phyloP scores from a whole-genome alignment of 2,329 filamentous ascomycete genomes.

The Zopfia rhizophila region DNA sequence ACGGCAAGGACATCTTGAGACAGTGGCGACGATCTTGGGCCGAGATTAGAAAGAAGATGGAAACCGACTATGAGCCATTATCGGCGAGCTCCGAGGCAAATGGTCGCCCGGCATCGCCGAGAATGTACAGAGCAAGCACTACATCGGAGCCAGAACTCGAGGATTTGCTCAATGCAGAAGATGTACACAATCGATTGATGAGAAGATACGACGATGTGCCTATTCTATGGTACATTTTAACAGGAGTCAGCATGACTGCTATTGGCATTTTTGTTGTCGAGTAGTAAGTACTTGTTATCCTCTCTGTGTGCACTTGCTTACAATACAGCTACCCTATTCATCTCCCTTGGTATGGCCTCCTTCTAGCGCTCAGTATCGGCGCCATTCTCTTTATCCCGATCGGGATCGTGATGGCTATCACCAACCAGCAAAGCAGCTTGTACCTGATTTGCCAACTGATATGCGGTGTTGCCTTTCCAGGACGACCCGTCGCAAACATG shows the following conservation, averaged over 20 bases:
- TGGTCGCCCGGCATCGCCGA: slow-evolving; percentile 31
- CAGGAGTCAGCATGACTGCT: slow-evolving; percentile 78
- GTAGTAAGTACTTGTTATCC: slow-evolving; percentile 66
- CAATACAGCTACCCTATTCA: slow-evolving; percentile 69
- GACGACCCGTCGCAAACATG: slow-evolving; percentile 90
- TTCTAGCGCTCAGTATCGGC: slow-evolving; percentile 81
- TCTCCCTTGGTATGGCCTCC: slow-evolving; percentile 85
- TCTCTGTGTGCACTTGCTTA: slow-evolving; percentile 24
- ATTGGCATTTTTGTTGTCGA: slow-evolving; percentile 87
- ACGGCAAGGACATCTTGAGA: slow-evolving; percentile 81
- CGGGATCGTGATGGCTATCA: slow-evolving; percentile 92
- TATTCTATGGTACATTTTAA: slow-evolving; percentile 81
- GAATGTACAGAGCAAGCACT: slow-evolving; percentile 37
- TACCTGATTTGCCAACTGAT: slow-evolving; percentile 89
- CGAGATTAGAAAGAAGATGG: slow-evolving; percentile 62
- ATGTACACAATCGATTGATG: slow-evolving; percentile 88
- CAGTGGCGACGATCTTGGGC: slow-evolving; percentile 77
- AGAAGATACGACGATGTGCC: slow-evolving; percentile 83
- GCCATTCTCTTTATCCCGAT: slow-evolving; percentile 88
- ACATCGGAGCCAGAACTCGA: slow-evolving; percentile 52
- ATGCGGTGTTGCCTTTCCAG: slow-evolving; percentile 83
- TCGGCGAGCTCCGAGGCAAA: slow-evolving; percentile 47
- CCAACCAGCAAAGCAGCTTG: slow-evolving; percentile 87
- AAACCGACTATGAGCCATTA: slow-evolving; percentile 47
- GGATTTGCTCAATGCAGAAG: slow-evolving; percentile 74